Percentiles rank a stretch among this genome's conserved stretches.
Evolutionary conservation across 2,329 filamentous ascomycete genomes (phyloP).

Genomic region (Clarireedia monteithiana): DNA sequence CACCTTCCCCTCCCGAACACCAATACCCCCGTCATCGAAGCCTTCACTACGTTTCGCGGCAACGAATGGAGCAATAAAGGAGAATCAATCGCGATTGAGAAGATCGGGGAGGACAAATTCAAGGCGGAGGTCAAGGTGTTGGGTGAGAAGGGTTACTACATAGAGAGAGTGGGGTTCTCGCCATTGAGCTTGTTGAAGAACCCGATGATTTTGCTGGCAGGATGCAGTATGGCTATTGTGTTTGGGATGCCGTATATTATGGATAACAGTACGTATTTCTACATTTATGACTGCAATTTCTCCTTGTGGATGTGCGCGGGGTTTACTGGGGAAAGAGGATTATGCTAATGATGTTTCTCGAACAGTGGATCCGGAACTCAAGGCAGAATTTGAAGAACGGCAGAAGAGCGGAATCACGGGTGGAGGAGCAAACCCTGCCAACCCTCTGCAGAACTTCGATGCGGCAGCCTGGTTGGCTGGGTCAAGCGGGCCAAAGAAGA

Average conservation of each 20-base stretch:
- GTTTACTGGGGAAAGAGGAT: not conserved
- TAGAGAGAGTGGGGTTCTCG: conserved; percentile 66
- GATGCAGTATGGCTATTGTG: conserved; percentile 75
- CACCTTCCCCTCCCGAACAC: conserved; percentile 24
- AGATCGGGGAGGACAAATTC: conserved; percentile 11
- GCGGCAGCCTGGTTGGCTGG: conserved; percentile 63
- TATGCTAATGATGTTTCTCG: conserved; percentile 7
- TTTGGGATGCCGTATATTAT: conserved; percentile 92
- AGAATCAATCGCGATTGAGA: conserved; percentile 41
- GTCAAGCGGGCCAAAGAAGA: conserved; percentile 27
- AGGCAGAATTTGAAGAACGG: conserved; percentile 84
- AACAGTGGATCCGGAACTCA: conserved; percentile 92
- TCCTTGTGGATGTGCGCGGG: not conserved
- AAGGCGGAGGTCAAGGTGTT: conserved; percentile 6
- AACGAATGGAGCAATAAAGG: conserved; percentile 89
- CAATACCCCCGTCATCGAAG: conserved; percentile 38
- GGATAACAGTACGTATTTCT: conserved; percentile 72
- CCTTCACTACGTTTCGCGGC: conserved; percentile 80
- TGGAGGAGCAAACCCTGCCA: conserved; percentile 30
- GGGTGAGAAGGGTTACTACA: conserved; percentile 62
- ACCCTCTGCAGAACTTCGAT: conserved; percentile 54
- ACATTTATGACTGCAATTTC: not conserved
- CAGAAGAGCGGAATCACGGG: conserved; percentile 54
- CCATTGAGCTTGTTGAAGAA: conserved; percentile 81
- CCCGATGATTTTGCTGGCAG: conserved; percentile 90